Conservation (phyloP, 768 basidiomycete genomes). For the Krasilnikovozyma curviuscula region DNA sequence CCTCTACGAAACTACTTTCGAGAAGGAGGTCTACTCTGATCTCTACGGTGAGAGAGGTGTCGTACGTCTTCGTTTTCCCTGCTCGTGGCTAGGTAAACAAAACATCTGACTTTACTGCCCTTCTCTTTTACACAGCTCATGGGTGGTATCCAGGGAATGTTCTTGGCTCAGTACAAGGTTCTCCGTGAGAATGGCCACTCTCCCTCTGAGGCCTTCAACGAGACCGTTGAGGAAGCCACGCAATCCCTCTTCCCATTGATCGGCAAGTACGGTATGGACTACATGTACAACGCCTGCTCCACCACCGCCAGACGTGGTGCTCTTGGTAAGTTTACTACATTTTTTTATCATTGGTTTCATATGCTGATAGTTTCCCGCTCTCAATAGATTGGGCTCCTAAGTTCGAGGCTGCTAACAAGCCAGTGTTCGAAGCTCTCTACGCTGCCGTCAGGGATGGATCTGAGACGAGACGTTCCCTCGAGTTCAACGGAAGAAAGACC, state of each 20-base stretch:
- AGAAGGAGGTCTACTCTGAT: constrained; percentile 99
- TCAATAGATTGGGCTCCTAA: not conserved
- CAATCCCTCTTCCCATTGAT: constrained; percentile 95
- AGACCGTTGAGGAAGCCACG: constrained; percentile 99
- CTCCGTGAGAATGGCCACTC: constrained; percentile 89
- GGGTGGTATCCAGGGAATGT: constrained; percentile 97
- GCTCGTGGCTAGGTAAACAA: not conserved
- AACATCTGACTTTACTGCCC: not conserved
- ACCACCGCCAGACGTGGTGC: constrained; percentile 98
- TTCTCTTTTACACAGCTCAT: constrained; percentile 43
- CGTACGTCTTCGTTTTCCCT: constrained; percentile 36
- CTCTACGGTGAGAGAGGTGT: constrained; percentile 99
- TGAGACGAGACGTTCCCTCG: constrained; percentile 89
- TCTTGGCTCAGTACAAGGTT: constrained; percentile 96
- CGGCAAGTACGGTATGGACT: constrained; percentile 88
- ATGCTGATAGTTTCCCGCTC: not conserved
- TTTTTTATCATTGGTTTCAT: no score
- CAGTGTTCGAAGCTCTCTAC: constrained; percentile 88
- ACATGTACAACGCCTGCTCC: constrained; percentile 98
- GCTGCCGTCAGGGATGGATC: constrained; percentile 84
- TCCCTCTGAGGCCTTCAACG: constrained; percentile 98
- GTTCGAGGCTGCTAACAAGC: constrained; percentile 58
- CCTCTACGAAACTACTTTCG: constrained; percentile 95
- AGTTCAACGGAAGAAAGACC: constrained; percentile 79
- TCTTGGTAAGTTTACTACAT: constrained; percentile 36